Conservation (phyloP, 2,329 filamentous ascomycete species). For the Cadophora sp. region DNA sequence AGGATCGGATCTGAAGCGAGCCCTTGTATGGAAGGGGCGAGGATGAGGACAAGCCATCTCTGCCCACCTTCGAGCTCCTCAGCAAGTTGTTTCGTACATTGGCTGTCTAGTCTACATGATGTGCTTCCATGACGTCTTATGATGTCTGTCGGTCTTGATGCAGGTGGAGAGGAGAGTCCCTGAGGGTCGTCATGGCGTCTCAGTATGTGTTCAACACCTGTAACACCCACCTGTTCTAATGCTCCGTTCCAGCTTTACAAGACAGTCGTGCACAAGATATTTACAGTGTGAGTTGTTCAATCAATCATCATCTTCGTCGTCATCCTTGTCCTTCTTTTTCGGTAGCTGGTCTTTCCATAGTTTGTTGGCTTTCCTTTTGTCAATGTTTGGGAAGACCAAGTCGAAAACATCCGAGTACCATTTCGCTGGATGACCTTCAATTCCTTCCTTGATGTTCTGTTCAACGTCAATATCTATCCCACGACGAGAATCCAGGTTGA, state of each 20-base stretch:
- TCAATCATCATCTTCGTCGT: conserved; percentile 40
- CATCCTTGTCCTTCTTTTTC: conserved; percentile 46
- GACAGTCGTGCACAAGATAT: conserved; percentile 27
- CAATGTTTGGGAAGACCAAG: conserved; percentile 84
- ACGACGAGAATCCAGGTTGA: background rate
- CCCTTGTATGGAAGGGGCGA: background rate
- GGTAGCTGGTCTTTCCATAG: conserved; percentile 52
- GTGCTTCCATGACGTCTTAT: conserved; percentile 19
- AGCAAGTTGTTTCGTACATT: conserved; percentile 22
- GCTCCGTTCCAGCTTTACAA: conserved; percentile 24
- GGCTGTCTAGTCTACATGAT: conserved; percentile 30
- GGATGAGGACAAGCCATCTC: background rate
- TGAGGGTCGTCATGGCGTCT: conserved; percentile 24
- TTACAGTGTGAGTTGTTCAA: conserved; percentile 29
- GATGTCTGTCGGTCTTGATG: conserved; percentile 23
- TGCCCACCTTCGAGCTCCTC: background rate
- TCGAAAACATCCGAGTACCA: conserved; percentile 97
- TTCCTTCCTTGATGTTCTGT: conserved; percentile 97
- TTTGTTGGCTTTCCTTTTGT: conserved; percentile 74
- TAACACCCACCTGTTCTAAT: conserved; percentile 27
- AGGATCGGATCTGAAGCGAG: background rate
- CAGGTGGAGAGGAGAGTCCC: conserved; percentile 28
- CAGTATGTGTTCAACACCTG: conserved; percentile 27
- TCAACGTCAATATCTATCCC: conserved; percentile 30
- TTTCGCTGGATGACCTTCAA: conserved; percentile 86